Percentiles rank a stretch among this genome's conserved stretches.
Conservation (phyloP, 345 rosid species). For the Adansonia digitata region DNA sequence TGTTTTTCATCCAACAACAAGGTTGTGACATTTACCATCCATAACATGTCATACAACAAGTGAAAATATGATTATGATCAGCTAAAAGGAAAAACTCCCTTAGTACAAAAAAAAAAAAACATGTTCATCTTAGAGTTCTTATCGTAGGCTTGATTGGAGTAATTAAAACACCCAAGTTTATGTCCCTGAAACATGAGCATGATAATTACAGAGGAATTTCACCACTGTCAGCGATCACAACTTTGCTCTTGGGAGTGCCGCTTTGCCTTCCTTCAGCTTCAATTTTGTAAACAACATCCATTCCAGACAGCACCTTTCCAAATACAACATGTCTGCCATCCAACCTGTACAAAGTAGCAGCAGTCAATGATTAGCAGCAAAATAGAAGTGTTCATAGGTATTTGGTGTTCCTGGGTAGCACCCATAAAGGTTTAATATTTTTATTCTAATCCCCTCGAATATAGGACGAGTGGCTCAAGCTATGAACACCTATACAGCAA, state of each 20-base stretch:
- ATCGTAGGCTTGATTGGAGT: not conserved
- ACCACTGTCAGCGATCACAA: constrained; percentile 78
- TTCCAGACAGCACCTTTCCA: constrained; percentile 90
- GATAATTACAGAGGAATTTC: constrained; percentile 60
- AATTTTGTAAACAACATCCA: constrained; percentile 88
- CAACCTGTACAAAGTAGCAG: constrained; percentile 54
- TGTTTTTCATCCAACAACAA: no score
- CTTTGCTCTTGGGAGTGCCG: constrained; percentile 82
- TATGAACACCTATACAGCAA: no score
- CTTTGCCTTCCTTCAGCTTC: constrained; percentile 86
- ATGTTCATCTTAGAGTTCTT: not conserved
- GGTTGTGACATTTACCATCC: no score
- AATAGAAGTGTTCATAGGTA: no score
- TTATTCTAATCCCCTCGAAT: no score
- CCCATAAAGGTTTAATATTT: no score
- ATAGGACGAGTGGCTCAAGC: no score
- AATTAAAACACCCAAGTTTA: not conserved
- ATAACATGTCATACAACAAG: no score
- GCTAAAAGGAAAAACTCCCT: no score
- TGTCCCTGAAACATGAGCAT: not conserved
- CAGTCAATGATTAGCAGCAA: not conserved
- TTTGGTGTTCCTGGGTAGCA: no score
- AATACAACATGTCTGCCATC: constrained; percentile 93
- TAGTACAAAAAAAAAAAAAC: not conserved
- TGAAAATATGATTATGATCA: no score